Evolutionary conservation across 2,329 filamentous ascomycete genomes (phyloP), one percentile per base, ranked within the genome.

Genomic region (Alternaria triticimaculans): DNA sequence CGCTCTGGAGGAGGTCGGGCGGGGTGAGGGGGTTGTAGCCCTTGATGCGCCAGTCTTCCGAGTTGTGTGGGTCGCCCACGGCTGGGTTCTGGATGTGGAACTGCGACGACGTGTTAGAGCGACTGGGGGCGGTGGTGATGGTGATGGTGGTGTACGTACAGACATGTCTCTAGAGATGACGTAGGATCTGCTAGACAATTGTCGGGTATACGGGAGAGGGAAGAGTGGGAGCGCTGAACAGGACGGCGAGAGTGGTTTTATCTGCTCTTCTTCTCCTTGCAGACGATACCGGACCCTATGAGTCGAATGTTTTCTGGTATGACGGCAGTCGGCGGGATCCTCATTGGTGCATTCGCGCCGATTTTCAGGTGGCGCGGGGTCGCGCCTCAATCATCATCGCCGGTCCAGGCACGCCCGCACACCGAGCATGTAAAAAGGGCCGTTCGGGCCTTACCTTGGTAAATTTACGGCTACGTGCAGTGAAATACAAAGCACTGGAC

Each of bases 11-110:
- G 68, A 99, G 89, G 77, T 97, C 93, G 66, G 96, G 96, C 7
- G 96, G 90, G 14, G 93, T 97, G 71, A 99, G 86, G 74, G 93
- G 95, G 80, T 97, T 97, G 87, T 96, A 95, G 73, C 95, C 95
- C 67, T 91, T 90, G 67, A 86, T 85, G 64, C 84, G 82, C 82
- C 82, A 86, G 66, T 86, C 84, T 72, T 86, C 84, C 6, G 81
- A 82, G 73, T 80, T 83, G 60, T 80, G 73, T 57, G 81, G 80
- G 76, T 86, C 82, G 73, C 84, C 84, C 49, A 85, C 83, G 41
- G 80, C 78, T 70, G 82, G 80, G 77, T 85, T 86, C 68, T 82
- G 81, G 65, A 84, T 80, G 80, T 81, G 84, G 82, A 84, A 85
- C 83, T 85, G 63, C 51, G 41, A 45, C 33, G 63, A 60, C 49